Evolutionary conservation across 164 flowering plant genomes (phyloP).

Genomic region (Warburgia ugandensis): DNA sequence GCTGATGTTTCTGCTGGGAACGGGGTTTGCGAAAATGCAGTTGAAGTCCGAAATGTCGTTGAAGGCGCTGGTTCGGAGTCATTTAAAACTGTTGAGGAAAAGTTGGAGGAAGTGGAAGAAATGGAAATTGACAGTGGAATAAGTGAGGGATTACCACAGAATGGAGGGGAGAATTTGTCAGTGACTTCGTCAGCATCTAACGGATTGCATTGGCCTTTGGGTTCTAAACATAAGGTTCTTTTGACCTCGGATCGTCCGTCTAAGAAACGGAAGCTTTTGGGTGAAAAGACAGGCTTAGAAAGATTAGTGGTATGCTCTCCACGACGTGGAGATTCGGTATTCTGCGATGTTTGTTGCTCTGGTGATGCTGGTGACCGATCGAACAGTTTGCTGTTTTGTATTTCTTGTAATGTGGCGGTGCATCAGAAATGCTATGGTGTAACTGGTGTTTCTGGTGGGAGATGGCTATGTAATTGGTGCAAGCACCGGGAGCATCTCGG

Average conservation of each 20-base stretch:
- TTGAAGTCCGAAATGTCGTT: constrained; percentile 1
- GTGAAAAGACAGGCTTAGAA: constrained; percentile 63
- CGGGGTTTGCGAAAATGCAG: constrained; percentile 2
- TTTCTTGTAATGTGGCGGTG: constrained; percentile 59
- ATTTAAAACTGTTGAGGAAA: constrained; percentile 3
- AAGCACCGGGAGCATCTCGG: constrained; percentile 15
- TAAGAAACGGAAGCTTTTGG: constrained; percentile 79
- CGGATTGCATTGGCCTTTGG: constrained; percentile 55
- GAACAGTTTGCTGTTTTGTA: constrained; percentile 49
- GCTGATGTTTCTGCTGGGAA: constrained; percentile 6
- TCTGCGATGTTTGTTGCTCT: constrained; percentile 64
- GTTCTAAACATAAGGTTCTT: constrained; percentile 51
- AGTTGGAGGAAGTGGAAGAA: constrained; percentile 3
- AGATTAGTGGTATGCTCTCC: constrained; percentile 43
- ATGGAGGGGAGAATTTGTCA: constrained; percentile 1
- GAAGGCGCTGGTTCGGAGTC: background rate
- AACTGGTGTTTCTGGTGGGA: constrained; percentile 30
- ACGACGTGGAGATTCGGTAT: constrained; percentile 27
- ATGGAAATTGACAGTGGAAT: constrained; percentile 9
- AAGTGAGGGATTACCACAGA: background rate
- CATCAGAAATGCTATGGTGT: constrained; percentile 92
- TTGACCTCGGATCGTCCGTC: constrained; percentile 71
- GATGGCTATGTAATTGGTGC: constrained; percentile 92
- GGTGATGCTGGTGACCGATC: constrained; percentile 32
- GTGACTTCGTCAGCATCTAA: constrained; percentile 1